These are phyloP conservation scores for Cenchrus americanus DNA, from an alignment of 176 grass and related monocot genomes.

Conservation along the genomic window DNA sequence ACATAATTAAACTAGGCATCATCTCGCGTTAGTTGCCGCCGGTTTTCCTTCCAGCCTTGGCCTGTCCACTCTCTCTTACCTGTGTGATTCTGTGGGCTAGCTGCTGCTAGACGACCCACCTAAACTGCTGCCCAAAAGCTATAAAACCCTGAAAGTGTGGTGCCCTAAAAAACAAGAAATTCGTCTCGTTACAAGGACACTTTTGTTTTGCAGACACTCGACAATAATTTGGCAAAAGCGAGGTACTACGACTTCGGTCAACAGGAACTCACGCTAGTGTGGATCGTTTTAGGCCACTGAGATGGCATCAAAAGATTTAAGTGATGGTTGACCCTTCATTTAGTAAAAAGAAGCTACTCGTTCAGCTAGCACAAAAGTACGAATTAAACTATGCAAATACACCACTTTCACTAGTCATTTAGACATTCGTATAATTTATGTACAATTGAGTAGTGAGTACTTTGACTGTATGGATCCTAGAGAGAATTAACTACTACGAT, in stretches of 20 bases:
- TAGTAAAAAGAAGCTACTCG: not conserved
- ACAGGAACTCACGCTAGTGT: not conserved
- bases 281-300: not conserved
- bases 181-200: not conserved
- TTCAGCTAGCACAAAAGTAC: not conserved
- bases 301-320: not conserved
- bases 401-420: no score
- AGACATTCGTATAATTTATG: no score
- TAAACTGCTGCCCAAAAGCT: not conserved
- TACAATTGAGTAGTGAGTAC: not conserved
- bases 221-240: not conserved
- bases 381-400: not conserved
- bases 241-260: not conserved
- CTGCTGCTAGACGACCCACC: not conserved
- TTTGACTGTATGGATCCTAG: conserved; percentile 6
- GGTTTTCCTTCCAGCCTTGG: no score
- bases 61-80: no score
- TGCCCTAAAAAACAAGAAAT: not conserved
- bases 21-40: not conserved
- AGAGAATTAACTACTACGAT: not conserved
- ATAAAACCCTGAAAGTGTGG: not conserved
- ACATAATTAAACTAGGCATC: not conserved
- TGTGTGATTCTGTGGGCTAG: no score
- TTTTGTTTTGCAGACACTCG: not conserved
- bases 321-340: not conserved